These are phyloP conservation scores for Yamagishiella unicocca DNA, from an alignment of 139 green algal species.

Conservation along the genomic window DNA sequence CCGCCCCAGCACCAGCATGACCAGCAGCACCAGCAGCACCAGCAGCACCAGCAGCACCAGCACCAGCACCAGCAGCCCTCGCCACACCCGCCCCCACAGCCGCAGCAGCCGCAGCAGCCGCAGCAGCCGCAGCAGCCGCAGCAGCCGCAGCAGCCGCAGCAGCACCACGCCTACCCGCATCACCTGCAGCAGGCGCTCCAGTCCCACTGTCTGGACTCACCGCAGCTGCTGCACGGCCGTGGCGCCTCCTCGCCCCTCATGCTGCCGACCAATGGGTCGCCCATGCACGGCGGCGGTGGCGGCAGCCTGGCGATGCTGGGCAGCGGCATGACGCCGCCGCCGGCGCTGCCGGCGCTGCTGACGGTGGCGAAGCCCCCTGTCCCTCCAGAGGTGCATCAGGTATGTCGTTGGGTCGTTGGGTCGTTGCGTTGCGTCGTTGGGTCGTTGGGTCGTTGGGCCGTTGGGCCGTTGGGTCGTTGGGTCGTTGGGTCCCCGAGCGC, in stretches of 20 bases:
- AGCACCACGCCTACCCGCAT: neutral
- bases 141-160: neutral
- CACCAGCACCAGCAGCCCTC: neutral
- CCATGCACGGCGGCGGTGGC: neutral
- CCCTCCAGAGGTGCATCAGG: constrained; percentile 20
- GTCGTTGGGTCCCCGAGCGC: too few species aligned
- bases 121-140: neutral
- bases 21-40: neutral
- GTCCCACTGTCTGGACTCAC: neutral
- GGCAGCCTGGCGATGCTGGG: neutral
- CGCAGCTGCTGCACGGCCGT: neutral
- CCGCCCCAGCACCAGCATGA: neutral
- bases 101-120: neutral
- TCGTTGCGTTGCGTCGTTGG: too few species aligned
- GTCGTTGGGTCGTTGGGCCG: too few species aligned
- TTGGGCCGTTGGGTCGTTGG: too few species aligned
- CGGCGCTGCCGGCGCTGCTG: neutral
- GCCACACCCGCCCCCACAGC: neutral
- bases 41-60: neutral
- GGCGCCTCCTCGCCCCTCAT: neutral
- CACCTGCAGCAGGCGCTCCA: neutral
- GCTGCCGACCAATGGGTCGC: neutral
- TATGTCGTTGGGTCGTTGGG: too few species aligned
- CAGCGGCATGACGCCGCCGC: neutral
- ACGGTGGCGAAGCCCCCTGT: neutral